phyloP scores from a whole-genome alignment of 2,329 filamentous ascomycete genomes.

The Mycogone perniciosa region DNA sequence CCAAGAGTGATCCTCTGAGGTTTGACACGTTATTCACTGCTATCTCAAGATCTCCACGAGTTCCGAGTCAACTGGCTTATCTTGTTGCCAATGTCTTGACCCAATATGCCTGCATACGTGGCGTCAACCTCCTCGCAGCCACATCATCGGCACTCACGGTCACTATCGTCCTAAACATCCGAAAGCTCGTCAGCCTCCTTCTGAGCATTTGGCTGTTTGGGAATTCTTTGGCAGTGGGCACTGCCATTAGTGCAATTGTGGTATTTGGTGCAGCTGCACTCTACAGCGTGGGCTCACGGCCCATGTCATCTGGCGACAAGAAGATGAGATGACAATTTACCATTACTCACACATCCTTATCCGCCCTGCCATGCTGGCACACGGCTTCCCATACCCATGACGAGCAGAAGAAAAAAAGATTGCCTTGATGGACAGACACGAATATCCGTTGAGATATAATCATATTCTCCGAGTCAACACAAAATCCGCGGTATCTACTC shows the following conservation, averaged over 20 bases:
- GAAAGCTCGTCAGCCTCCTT: constrained; percentile 86
- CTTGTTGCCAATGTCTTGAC: constrained; percentile 75
- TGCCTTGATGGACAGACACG: too few relatives aligned
- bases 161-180: constrained; percentile 90
- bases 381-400: too few relatives aligned
- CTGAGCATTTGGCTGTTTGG: constrained; percentile 93
- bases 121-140: constrained; percentile 88
- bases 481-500: too few relatives aligned
- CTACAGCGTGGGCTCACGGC: constrained; percentile 68
- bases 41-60: not conserved
- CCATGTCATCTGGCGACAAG: constrained; percentile 13
- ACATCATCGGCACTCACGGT: constrained; percentile 88
- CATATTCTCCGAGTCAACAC: too few relatives aligned
- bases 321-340: constrained; percentile 6
- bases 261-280: constrained; percentile 89
- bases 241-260: constrained; percentile 71
- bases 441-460: too few relatives aligned
- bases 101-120: constrained; percentile 90
- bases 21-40: constrained; percentile 19
- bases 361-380: not conserved
- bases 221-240: constrained; percentile 69
- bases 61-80: constrained; percentile 66
- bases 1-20: constrained; percentile 54
- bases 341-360: not conserved
- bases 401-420: too few relatives aligned